Conservation (phyloP, 73 alveolate genomes). For the Urostyla sp. region DNA sequence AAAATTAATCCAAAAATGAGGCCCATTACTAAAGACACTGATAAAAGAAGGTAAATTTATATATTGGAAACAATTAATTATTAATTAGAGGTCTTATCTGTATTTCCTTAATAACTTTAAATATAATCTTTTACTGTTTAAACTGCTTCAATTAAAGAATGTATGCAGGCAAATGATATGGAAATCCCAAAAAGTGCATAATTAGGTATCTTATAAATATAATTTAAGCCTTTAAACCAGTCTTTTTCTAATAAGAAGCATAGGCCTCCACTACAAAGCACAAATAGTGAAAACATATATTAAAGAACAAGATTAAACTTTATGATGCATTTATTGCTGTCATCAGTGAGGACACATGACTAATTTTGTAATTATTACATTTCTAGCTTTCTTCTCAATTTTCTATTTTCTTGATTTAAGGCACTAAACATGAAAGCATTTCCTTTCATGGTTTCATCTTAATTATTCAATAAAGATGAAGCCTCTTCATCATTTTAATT, state of each 20-base stretch:
- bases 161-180: slow-evolving; percentile 2
- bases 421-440: background rate
- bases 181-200: slow-evolving; percentile 38
- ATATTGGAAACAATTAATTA: slow-evolving; percentile 8
- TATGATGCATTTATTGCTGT: background rate
- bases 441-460: background rate
- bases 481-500: background rate
- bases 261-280: slow-evolving; percentile 1
- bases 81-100: background rate
- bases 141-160: background rate
- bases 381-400: background rate
- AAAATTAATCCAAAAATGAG: slow-evolving; percentile 30
- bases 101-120: background rate
- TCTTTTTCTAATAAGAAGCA: slow-evolving; percentile 41
- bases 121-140: slow-evolving; percentile 4
- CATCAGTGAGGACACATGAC: slow-evolving; percentile 22
- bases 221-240: slow-evolving; percentile 32
- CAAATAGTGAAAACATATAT: slow-evolving; percentile 1
- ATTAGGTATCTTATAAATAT: slow-evolving; percentile 14
- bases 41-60: slow-evolving; percentile 3
- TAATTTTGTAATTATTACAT: background rate
- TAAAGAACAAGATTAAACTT: background rate
- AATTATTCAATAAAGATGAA: background rate
- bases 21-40: slow-evolving; percentile 17
- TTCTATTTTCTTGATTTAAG: background rate